Evolutionary conservation across 1,284 basidiomycete species (phyloP), one percentile per base, ranked within the genome.

Genomic region (Moesziomyces parantarcticus): DNA sequence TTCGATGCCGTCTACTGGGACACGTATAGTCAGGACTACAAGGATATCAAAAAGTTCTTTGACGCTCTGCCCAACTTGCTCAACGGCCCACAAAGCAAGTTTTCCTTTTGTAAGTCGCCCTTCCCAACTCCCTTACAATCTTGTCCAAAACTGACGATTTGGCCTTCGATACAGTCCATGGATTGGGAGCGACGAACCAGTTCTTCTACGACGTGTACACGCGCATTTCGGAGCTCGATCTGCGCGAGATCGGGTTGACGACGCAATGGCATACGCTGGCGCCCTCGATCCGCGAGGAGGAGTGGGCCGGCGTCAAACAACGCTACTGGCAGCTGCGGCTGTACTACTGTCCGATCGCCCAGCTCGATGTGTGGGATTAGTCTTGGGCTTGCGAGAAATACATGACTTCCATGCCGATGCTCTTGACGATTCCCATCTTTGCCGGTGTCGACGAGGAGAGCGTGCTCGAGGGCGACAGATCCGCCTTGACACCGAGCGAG

Each of bases 1-100:
- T 98, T 96, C 78, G 94, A 97, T 79, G 89, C 91, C 11, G 85
- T 98, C 40, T 98, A 97, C 83, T 94, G 92, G n/a, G 96, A 98
- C 83, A 94, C 94, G 0, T 97, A 97, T 84, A 91, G 92, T 0
- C 94, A 98, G 83, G 89, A 91, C 53, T 98, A 97, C 79, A 16
- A 40, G 21, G 92, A 92, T 68, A 87, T 98, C 39, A 89, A 89
- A 75, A 85, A 86, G 21, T 97, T 98, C 85, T 98, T 99, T 84
- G 89, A 91, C 62, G 86, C 88, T 50, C 84, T 97, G 1, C 93
- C 93, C 1, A 88, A 92, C 79, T 86, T 98, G 1, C 86, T 98
- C n/a, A 87, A 88, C 23, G 90, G 91, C 0, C 88, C 90, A 9
- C 86, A 90, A 4, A 90, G 92, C 20, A 86, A 90, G 20, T 83